A percentile compares a stretch with the other conserved stretches of the same genome.
These are phyloP conservation scores for Hymenoscyphus fructigenus DNA, from an alignment of 2,329 filamentous ascomycete genomes.

Conservation along the genomic window DNA sequence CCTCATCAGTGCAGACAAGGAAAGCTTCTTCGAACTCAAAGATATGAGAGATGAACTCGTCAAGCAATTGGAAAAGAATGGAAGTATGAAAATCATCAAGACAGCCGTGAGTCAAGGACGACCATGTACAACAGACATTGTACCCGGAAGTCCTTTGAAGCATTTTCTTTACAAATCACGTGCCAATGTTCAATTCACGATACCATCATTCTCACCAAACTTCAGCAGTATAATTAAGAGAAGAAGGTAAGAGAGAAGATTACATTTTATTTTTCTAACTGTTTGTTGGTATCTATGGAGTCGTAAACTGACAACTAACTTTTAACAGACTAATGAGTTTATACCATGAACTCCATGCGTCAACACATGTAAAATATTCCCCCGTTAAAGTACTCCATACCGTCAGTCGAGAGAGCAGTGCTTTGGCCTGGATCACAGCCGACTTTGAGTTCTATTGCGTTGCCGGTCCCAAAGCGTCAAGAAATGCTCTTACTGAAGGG, in stretches of 20 bases:
- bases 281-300: constrained; percentile 15
- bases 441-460: constrained; percentile 94
- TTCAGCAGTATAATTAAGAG: constrained; percentile 61
- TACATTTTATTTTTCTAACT: not conserved
- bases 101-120: constrained; percentile 70
- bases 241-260: constrained; percentile 50
- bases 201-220: constrained; percentile 75
- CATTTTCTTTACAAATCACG: constrained; percentile 97
- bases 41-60: constrained; percentile 64
- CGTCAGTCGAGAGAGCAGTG: constrained; percentile 71
- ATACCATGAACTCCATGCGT: constrained; percentile 81
- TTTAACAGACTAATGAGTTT: constrained; percentile 66
- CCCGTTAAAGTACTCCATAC: constrained; percentile 85
- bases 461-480: constrained; percentile 70
- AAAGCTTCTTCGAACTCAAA: constrained; percentile 88
- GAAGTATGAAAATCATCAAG: constrained; percentile 72
- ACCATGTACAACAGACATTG: constrained; percentile 69
- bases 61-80: constrained; percentile 72
- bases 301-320: not conserved
- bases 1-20: constrained; percentile 87
- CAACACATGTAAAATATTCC: constrained; percentile 79
- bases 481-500: constrained; percentile 71
- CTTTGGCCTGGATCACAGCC: constrained; percentile 87
- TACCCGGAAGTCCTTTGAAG: constrained; percentile 75
- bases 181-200: constrained; percentile 92